Evolutionary conservation across 169 alveolate species (phyloP).

Genomic region (Sarcocystis neurona): DNA sequence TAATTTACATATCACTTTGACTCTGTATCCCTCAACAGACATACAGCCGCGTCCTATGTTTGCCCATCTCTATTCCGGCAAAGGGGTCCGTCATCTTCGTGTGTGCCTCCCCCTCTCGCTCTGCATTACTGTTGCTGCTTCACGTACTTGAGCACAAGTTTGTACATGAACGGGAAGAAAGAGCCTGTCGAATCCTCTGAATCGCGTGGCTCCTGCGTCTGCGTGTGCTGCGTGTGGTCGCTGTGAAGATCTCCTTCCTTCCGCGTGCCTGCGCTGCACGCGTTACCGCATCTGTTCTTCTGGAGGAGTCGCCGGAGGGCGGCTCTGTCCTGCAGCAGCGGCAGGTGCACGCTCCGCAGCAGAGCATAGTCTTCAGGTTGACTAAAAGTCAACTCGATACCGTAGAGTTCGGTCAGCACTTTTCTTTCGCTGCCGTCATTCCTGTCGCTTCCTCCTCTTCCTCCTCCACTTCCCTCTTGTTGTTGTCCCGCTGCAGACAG

Average conservation of each 20-base stretch:
- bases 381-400: conserved; percentile 42
- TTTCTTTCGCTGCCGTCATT: neutral
- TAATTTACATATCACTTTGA: too few species aligned
- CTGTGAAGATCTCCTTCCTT: too few species aligned
- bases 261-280: too few species aligned
- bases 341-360: conserved; percentile 45
- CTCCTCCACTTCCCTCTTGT: neutral
- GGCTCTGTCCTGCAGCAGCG: conserved; percentile 39
- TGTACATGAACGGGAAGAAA: conserved; percentile 45
- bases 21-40: too few species aligned
- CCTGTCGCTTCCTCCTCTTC: neutral
- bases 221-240: too few species aligned
- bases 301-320: neutral
- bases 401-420: conserved; percentile 26
- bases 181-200: neutral
- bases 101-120: too few species aligned
- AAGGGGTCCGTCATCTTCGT: too few species aligned
- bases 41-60: too few species aligned
- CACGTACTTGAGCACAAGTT: conserved; percentile 56
- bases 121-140: too few species aligned
- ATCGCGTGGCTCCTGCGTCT: too few species aligned
- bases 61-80: too few species aligned
- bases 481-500: too few species aligned
- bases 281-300: neutral
- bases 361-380: conserved; percentile 29